These are phyloP conservation scores for Fusarium sp. DNA, from an alignment of 2,329 filamentous ascomycete species.

Conservation along the genomic window DNA sequence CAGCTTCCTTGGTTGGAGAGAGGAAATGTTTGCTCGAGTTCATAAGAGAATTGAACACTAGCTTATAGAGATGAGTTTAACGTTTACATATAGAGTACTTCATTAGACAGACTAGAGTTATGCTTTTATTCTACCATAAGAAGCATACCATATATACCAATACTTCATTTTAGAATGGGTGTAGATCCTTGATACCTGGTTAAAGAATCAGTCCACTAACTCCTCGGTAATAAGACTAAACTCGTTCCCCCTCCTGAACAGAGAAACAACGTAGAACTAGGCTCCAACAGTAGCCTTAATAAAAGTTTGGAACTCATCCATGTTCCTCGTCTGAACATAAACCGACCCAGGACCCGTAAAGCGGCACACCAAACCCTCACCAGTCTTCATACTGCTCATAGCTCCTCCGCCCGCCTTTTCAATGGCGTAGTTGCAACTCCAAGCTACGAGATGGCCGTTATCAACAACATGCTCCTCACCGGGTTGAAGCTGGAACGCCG, in stretches of 20 bases:
- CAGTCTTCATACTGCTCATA: background rate
- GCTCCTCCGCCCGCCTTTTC: background rate
- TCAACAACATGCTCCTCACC: background rate
- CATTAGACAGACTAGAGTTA: no score
- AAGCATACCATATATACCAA: no score
- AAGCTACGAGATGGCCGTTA: background rate
- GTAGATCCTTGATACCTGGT: no score
- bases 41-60: background rate
- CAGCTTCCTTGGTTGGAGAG: constrained; percentile 9
- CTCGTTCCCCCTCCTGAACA: no score
- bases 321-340: background rate
- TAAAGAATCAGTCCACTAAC: no score
- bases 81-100: no score
- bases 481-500: background rate
- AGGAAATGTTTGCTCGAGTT: background rate
- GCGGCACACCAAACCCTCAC: background rate
- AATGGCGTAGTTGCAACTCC: background rate
- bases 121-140: no score
- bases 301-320: background rate
- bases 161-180: no score
- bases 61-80: no score
- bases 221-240: no score
- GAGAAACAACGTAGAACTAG: no score
- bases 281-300: background rate
- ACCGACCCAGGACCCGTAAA: background rate